Evolutionary conservation across 805 yeast species (phyloP).

Genomic region (Kluyveromyces wickerhamii): DNA sequence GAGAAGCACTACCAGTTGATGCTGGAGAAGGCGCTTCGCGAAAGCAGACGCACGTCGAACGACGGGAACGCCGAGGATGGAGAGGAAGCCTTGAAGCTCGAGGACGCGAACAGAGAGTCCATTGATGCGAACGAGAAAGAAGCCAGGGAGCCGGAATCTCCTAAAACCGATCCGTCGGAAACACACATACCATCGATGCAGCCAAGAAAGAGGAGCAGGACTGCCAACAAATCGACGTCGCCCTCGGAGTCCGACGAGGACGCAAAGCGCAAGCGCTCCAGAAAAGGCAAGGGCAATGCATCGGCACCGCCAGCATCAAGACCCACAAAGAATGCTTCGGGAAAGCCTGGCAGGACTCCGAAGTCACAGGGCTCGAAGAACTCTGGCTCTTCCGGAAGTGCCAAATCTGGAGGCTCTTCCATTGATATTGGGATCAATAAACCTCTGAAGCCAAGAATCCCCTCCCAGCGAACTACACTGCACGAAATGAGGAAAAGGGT

Average conservation of each 20-base stretch:
- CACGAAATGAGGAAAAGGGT: slow-evolving; percentile 83
- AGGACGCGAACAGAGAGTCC: slow-evolving; percentile 3
- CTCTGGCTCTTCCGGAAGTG: slow-evolving; percentile 4
- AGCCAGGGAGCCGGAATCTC: slow-evolving; percentile 1
- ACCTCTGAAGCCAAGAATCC: slow-evolving; percentile 77
- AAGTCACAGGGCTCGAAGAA: background rate
- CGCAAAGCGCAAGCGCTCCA: background rate
- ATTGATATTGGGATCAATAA: slow-evolving; percentile 47
- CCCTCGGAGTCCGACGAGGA: slow-evolving; percentile 5
- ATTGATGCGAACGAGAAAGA: background rate
- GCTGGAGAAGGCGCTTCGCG: slow-evolving; percentile 35
- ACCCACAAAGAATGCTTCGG: slow-evolving; percentile 5
- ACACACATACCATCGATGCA: background rate
- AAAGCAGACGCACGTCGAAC: slow-evolving; percentile 32
- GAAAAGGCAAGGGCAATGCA: slow-evolving; percentile 5
- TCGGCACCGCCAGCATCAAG: slow-evolving; percentile 5
- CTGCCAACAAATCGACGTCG: slow-evolving; percentile 8
- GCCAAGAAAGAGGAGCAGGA: slow-evolving; percentile 8
- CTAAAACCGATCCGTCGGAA: background rate
- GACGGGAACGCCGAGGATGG: slow-evolving; percentile 8
- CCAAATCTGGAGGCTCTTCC: slow-evolving; percentile 1
- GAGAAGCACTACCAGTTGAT: slow-evolving; percentile 38
- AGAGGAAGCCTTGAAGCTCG: slow-evolving; percentile 9
- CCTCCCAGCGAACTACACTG: slow-evolving; percentile 64
- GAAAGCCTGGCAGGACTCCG: slow-evolving; percentile 2